These are phyloP conservation scores for Thermomucor indicae-seudaticae DNA, from an alignment of 371 early-diverging fungal genomes.

Conservation along the genomic window DNA sequence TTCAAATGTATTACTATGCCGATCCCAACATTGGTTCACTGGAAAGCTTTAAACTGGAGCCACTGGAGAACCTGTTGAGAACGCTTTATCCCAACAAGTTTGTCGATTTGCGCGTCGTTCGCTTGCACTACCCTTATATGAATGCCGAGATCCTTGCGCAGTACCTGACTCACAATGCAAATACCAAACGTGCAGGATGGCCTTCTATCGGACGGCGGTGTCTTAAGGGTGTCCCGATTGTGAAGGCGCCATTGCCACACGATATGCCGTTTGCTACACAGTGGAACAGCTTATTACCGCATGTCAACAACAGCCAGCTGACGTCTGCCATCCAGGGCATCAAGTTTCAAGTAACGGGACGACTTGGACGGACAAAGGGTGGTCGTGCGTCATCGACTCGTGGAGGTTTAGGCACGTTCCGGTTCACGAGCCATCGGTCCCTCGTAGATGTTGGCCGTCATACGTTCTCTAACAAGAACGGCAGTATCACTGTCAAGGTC, in stretches of 20 bases:
- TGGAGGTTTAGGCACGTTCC: conserved; percentile 47
- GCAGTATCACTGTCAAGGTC: conserved; percentile 51
- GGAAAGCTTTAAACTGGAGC: conserved; percentile 30
- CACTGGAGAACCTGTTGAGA: conserved; percentile 36
- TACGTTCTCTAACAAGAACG: conserved; percentile 49
- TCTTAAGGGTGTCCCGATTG: conserved; percentile 39
- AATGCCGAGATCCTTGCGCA: conserved; percentile 52
- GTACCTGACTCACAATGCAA: conserved; percentile 40
- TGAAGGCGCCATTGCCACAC: conserved; percentile 47
- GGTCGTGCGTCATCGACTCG: conserved; percentile 38
- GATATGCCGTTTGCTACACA: conserved; percentile 44
- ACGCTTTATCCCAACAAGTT: conserved; percentile 43
- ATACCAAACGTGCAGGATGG: conserved; percentile 29
- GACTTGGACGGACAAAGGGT: conserved; percentile 45
- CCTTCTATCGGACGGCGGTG: conserved; percentile 37
- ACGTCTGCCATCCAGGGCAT: conserved; percentile 49
- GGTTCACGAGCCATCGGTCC: conserved; percentile 45
- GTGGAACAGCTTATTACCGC: conserved; percentile 46
- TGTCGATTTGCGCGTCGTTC: conserved; percentile 36
- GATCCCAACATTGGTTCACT: conserved; percentile 34
- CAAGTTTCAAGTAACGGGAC: conserved; percentile 49
- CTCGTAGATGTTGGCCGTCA: conserved; percentile 50
- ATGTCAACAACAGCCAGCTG: conserved; percentile 34
- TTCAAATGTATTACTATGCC: conserved; percentile 49
- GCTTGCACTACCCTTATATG: conserved; percentile 50